Base-by-base conservation (phyloP, 495 filamentous ascomycete species). In the Neurospora cerealis region DNA sequence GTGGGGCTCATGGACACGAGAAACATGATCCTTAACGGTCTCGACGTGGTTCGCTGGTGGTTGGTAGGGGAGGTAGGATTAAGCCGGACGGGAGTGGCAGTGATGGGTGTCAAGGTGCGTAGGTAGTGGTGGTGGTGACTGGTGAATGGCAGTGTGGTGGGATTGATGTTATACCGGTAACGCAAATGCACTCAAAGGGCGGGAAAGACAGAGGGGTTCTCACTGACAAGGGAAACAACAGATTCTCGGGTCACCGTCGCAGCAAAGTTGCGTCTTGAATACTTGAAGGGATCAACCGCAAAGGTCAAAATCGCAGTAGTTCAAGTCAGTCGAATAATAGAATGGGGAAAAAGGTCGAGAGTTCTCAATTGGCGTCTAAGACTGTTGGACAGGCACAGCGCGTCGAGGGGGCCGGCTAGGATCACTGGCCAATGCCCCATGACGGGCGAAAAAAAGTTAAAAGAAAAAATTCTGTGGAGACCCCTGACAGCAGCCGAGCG, bases 381-480 rank as follows among this genome's bases (percentile, higher is more conserved):
- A 24, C 19, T 21, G 69, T 8, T 41, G 42, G 38, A 34, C 70
- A 41, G 41, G 32, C 24, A 36, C 46, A 38, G 69, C 42, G 38
- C 44, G 32, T 54, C 69, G 70, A 60, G 11, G n/a, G 70, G 44
- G 62, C 24, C 71, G 74, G 71, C 66, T 28, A 41, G 17, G 44
- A 17, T 76, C 6, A 66, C 38, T 62, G 73, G 38, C 37, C 19
- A 72, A 36, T 41, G 13, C 69, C 72, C 75, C 76, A 79, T 80
- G 41, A 28, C 71, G 72, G 72, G 28, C 62, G 60, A 41, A 73
- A 54, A 77, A 77, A 73, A 77, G 79, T 75, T 77, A 62, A 79
- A 81, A 78, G 77, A 79, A 77, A 79, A 74, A 66, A 19, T 70
- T 77, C 72, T 75, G 79, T 81, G 78, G 79, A 79, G 79, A 75